Conservation (phyloP, 1,284 basidiomycete genomes). For the Spongiforma sp. region DNA sequence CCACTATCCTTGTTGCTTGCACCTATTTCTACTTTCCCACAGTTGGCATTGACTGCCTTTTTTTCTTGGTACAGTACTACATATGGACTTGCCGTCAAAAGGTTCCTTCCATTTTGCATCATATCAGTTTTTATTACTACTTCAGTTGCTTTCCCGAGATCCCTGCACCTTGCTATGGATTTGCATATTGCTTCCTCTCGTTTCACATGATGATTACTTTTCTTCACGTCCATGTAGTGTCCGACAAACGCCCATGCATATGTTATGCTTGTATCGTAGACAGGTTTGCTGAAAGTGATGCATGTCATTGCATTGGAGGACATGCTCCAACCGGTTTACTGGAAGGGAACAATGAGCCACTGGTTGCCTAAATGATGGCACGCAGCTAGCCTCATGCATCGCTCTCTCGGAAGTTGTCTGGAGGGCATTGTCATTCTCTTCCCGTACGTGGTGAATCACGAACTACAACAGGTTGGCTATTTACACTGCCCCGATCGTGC, state of each 20-base stretch:
- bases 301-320: constrained; percentile 4
- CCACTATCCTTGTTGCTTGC: constrained; percentile 5
- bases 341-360: no score
- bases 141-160: constrained; percentile 16
- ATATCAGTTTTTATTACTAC: constrained; percentile 22
- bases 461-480: no score
- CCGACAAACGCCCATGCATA: constrained; percentile 15
- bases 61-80: constrained; percentile 35
- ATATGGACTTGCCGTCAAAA: constrained; percentile 23
- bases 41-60: constrained; percentile 36
- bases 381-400: no score
- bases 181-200: constrained; percentile 26
- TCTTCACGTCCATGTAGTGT: constrained; percentile 24
- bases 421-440: no score
- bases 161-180: constrained; percentile 31
- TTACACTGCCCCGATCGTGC: no score
- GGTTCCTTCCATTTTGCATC: constrained; percentile 24
- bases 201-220: constrained; percentile 17
- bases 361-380: no score
- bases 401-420: no score
- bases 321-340: constrained; percentile 4
- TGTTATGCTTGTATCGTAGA: constrained; percentile 39
- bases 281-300: constrained; percentile 16
- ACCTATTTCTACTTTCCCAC: constrained; percentile 12
- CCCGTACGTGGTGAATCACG: no score